Percentiles rank a stretch among this genome's conserved stretches.
phyloP scores from a whole-genome alignment of 2,329 filamentous ascomycete species.

The Aspergillus sp. region DNA sequence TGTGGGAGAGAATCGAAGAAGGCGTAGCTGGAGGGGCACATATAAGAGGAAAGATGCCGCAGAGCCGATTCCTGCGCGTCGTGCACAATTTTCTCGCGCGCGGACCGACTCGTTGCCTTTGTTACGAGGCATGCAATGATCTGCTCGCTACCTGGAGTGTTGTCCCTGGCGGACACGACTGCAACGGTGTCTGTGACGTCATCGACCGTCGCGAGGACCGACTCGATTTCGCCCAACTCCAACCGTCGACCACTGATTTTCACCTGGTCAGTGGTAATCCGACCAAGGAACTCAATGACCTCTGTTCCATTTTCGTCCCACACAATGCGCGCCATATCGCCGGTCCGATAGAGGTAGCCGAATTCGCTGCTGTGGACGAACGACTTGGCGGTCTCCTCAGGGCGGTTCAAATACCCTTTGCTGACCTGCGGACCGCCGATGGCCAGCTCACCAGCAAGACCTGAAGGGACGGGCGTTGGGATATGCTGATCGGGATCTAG shows the following conservation, averaged over 20 bases:
- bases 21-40: constrained; percentile 23
- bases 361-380: constrained; percentile 24
- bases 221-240: constrained; percentile 73
- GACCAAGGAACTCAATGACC: constrained; percentile 72
- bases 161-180: constrained; percentile 18
- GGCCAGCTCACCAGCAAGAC: constrained; percentile 44
- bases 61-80: constrained; percentile 13
- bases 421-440: constrained; percentile 36
- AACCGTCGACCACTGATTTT: constrained; percentile 82
- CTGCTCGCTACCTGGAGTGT: constrained; percentile 21
- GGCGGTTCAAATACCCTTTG: constrained; percentile 27
- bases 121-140: constrained; percentile 25
- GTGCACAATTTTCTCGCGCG: constrained; percentile 12
- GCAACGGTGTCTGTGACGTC: constrained; percentile 23
- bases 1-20: constrained; percentile 21
- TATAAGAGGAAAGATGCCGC: constrained; percentile 19
- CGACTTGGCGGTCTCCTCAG: constrained; percentile 21
- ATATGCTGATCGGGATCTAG: constrained; percentile 22
- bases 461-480: constrained; percentile 37
- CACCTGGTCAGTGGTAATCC: constrained; percentile 74
- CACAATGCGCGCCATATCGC: constrained; percentile 54
- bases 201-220: constrained; percentile 19
- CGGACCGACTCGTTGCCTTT: constrained; percentile 4
- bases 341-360: constrained; percentile 49
- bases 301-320: constrained; percentile 53